Conservation (phyloP, 2,329 filamentous ascomycete species). For the Laburnicola sp. region DNA sequence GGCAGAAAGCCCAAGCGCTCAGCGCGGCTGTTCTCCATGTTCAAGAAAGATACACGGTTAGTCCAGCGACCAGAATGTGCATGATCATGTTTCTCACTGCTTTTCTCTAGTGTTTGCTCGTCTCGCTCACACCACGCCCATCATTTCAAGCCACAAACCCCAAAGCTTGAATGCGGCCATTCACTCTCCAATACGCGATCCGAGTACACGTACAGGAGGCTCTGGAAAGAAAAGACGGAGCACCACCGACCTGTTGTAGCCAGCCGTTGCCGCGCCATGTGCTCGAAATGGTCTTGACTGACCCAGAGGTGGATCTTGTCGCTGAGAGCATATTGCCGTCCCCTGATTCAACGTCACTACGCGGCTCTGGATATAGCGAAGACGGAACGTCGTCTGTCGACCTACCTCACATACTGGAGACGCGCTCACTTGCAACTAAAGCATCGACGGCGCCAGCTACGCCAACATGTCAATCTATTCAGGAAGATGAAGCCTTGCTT, state of each 20-base stretch:
- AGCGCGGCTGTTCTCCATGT: conserved; percentile 38
- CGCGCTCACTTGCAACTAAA: conserved; percentile 7
- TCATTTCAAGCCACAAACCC: conserved; percentile 27
- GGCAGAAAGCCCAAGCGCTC: conserved; percentile 32
- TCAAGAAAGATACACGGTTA: conserved; percentile 37
- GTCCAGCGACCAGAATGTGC: conserved; percentile 2
- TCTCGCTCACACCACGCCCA: conserved; percentile 30
- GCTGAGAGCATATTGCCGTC: conserved; percentile 15
- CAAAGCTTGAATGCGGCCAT: conserved; percentile 39
- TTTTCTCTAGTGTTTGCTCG: conserved; percentile 26
- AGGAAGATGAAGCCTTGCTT: conserved; percentile 24
- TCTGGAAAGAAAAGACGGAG: conserved; percentile 30
- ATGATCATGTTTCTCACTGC: conserved; percentile 19
- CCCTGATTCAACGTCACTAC: conserved; percentile 21
- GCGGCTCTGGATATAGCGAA: conserved; percentile 35
- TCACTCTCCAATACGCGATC: conserved; percentile 32
- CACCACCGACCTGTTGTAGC: conserved; percentile 48
- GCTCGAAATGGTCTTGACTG: conserved; percentile 45
- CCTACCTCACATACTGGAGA: conserved; percentile 14
- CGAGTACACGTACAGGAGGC: conserved; percentile 43
- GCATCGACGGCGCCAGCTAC: conserved; percentile 13
- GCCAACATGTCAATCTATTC: conserved; percentile 11
- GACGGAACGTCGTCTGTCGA: conserved; percentile 29
- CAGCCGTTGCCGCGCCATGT: conserved; percentile 45
- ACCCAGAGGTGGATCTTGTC: conserved; percentile 43